A percentile compares a stretch with the other conserved stretches of the same genome.
Conservation (phyloP, 2,329 filamentous ascomycete genomes). For the Neonectria hederae region DNA sequence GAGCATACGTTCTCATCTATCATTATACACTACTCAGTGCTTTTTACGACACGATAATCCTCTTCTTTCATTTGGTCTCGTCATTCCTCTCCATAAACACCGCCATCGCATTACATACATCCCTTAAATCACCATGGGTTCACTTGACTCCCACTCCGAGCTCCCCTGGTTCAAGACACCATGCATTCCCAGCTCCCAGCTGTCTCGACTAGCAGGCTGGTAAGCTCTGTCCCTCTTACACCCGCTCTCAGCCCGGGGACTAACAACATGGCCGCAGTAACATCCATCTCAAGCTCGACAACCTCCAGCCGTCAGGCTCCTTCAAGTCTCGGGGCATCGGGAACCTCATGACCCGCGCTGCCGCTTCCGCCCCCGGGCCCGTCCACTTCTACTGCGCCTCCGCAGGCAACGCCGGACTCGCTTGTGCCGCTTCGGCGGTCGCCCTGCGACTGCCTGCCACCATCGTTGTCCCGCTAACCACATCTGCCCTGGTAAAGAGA, state of each 20-base stretch:
- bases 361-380: slow-evolving; percentile 44
- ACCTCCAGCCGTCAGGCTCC: slow-evolving; percentile 83
- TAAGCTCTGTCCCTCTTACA: slow-evolving; percentile 50
- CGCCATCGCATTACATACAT: not conserved
- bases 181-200: slow-evolving; percentile 70
- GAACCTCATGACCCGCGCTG: slow-evolving; percentile 66
- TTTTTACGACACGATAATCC: not conserved
- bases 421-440: slow-evolving; percentile 77
- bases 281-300: slow-evolving; percentile 87
- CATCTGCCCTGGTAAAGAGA: slow-evolving; percentile 74
- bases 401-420: slow-evolving; percentile 86
- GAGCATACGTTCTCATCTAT: not conserved
- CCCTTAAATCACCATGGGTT: slow-evolving; percentile 50
- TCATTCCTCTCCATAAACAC: not conserved
- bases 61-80: not conserved
- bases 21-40: not conserved
- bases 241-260: slow-evolving; percentile 12
- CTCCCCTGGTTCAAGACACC: slow-evolving; percentile 78
- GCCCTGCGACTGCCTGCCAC: slow-evolving; percentile 73
- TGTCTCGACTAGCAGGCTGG: slow-evolving; percentile 79
- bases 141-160: slow-evolving; percentile 49
- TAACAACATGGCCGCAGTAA: slow-evolving; percentile 57
- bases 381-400: slow-evolving; percentile 82
- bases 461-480: slow-evolving; percentile 76
- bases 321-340: slow-evolving; percentile 87